Percentiles rank a stretch among this genome's conserved stretches.
Evolutionary conservation across 768 basidiomycete species (phyloP).

Genomic region (Lactarius deliciosus): DNA sequence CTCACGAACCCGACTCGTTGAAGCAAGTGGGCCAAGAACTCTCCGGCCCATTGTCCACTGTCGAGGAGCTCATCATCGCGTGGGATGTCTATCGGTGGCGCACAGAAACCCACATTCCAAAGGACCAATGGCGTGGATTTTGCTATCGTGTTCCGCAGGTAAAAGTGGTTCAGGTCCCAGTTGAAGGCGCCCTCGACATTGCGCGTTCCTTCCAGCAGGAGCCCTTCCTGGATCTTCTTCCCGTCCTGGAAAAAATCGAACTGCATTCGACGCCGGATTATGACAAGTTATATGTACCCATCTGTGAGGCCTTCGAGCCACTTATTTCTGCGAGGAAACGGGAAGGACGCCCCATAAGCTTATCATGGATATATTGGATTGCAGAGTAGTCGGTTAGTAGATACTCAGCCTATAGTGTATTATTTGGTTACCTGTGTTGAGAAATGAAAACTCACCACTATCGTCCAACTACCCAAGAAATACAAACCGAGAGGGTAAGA

Average conservation of each 20-base stretch:
- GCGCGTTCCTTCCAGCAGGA: not conserved
- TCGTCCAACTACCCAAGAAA: too few species aligned
- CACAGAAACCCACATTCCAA: not conserved
- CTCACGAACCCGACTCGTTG: not conserved
- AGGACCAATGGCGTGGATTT: not conserved
- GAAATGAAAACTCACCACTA: too few species aligned
- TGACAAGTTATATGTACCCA: not conserved
- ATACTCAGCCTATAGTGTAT: too few species aligned
- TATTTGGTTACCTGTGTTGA: too few species aligned
- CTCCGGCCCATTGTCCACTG: not conserved
- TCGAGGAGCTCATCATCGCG: conserved; percentile 1
- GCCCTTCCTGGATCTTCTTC: not conserved
- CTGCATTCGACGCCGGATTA: not conserved
- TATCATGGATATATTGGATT: too few species aligned
- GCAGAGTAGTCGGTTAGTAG: too few species aligned
- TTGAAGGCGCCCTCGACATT: not conserved
- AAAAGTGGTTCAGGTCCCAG: not conserved
- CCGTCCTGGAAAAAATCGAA: conserved; percentile 1
- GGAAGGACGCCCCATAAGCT: not conserved
- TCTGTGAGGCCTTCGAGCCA: not conserved
- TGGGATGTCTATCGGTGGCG: not conserved
- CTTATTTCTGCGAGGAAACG: not conserved
- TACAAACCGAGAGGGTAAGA: too few species aligned
- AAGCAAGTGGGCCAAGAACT: not conserved
- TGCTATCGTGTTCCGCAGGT: not conserved